phyloP scores from a whole-genome alignment of 139 green algal species.

The Chlorella sp. region DNA sequence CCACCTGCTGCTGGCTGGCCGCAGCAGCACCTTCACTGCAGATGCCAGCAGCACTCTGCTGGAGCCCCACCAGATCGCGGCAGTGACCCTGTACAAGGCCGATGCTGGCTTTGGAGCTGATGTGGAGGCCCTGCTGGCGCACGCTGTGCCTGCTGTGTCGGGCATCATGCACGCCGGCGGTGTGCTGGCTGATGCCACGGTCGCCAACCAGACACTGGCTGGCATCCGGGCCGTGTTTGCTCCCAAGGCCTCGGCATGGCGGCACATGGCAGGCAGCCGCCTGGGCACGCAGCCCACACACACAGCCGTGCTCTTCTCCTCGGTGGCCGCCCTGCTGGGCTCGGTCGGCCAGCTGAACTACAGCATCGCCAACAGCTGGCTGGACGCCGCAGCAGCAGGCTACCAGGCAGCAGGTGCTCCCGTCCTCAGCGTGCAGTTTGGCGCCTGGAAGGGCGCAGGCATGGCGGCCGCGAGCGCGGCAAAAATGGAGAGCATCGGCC shows the following conservation, averaged over 20 bases:
- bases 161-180: slow-evolving; percentile 75
- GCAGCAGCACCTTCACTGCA: slow-evolving; percentile 27
- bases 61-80: neutral
- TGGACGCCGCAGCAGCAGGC: slow-evolving; percentile 57
- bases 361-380: slow-evolving; percentile 71
- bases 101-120: slow-evolving; percentile 33
- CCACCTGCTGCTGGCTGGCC: slow-evolving; percentile 26
- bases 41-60: neutral
- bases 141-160: neutral
- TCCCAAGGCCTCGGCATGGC: slow-evolving; percentile 54
- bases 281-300: neutral
- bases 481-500: slow-evolving; percentile 73
- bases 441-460: slow-evolving; percentile 84
- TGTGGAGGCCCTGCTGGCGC: neutral
- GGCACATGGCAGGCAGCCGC: neutral
- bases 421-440: slow-evolving; percentile 78
- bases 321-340: slow-evolving; percentile 79
- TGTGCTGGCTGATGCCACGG: slow-evolving; percentile 76
- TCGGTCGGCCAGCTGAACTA: slow-evolving; percentile 87
- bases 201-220: slow-evolving; percentile 59
- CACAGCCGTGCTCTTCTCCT: slow-evolving; percentile 77
- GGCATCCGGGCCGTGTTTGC: slow-evolving; percentile 53
- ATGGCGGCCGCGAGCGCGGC: slow-evolving; percentile 79
- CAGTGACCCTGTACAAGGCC: slow-evolving; percentile 36
- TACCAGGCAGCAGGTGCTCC: slow-evolving; percentile 12